Percentiles rank a stretch among this genome's conserved stretches.
phyloP scores from a whole-genome alignment of 2,329 filamentous ascomycete genomes.

The Ilyonectria robusta region DNA sequence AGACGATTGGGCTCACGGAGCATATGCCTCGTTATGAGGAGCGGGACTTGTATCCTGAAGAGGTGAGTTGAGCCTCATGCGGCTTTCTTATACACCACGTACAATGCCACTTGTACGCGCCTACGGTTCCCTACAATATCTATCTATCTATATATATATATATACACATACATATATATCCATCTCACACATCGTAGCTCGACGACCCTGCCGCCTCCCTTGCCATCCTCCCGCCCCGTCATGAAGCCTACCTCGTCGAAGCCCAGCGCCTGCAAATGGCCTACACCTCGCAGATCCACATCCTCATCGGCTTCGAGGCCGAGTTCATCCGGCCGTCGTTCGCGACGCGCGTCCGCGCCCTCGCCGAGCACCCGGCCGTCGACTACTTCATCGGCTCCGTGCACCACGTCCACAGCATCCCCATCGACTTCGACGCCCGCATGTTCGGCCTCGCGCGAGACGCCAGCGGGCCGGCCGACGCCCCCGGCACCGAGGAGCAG shows the following conservation, averaged over 20 bases:
- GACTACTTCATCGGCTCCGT: constrained; percentile 96
- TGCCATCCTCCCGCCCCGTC: constrained; percentile 66
- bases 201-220: constrained; percentile 65
- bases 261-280: constrained; percentile 78
- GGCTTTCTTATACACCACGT: not conserved
- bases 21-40: constrained; percentile 88
- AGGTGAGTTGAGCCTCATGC: constrained; percentile 65
- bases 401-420: constrained; percentile 88
- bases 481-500: constrained; percentile 74
- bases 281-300: constrained; percentile 79
- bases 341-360: constrained; percentile 70
- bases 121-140: too few species aligned
- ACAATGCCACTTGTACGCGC: not conserved
- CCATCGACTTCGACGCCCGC: constrained; percentile 86
- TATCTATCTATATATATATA: too few species aligned
- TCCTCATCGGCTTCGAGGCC: constrained; percentile 92
- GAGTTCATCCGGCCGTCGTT: constrained; percentile 88
- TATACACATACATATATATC: not conserved
- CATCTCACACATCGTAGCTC: constrained; percentile 54
- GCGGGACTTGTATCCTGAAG: constrained; percentile 92
- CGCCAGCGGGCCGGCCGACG: constrained; percentile 67
- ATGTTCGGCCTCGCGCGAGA: constrained; percentile 71
- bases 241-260: constrained; percentile 81
- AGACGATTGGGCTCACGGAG: constrained; percentile 89
- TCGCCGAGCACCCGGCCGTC: constrained; percentile 72